These are phyloP conservation scores for Nematocida sp. DNA, from an alignment of 371 early-diverging fungal genomes.

Conservation along the genomic window DNA sequence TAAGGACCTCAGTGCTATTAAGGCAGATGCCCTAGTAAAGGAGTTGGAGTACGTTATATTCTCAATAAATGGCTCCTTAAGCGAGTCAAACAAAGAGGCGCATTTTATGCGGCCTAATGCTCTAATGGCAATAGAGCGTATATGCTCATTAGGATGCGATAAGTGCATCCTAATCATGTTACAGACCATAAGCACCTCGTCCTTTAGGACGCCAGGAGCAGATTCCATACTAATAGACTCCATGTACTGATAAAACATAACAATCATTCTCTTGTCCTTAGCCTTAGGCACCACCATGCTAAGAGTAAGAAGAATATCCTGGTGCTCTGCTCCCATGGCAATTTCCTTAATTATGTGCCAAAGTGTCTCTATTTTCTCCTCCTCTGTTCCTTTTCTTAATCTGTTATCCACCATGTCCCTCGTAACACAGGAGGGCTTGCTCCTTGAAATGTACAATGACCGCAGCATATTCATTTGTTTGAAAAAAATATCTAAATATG, in stretches of 20 bases:
- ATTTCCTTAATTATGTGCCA: slow-evolving; percentile 54
- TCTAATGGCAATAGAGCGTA: slow-evolving; percentile 85
- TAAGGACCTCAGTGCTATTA: slow-evolving; percentile 68
- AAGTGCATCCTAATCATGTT: slow-evolving; percentile 91
- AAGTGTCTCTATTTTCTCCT: slow-evolving; percentile 24
- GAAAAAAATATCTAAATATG: slow-evolving; percentile 23
- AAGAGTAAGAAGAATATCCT: slow-evolving; percentile 38
- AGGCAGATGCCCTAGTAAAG: slow-evolving; percentile 91
- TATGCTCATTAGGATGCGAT: slow-evolving; percentile 94
- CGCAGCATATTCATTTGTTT: slow-evolving; percentile 28
- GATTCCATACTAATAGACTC: slow-evolving; percentile 53
- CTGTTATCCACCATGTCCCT: slow-evolving; percentile 19
- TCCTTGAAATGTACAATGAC: slow-evolving; percentile 39
- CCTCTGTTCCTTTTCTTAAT: slow-evolving; percentile 28
- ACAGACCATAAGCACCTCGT: slow-evolving; percentile 60
- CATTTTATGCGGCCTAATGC: slow-evolving; percentile 85
- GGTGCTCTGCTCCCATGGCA: slow-evolving; percentile 47
- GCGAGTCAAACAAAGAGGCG: slow-evolving; percentile 70
- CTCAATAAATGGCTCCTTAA: slow-evolving; percentile 47
- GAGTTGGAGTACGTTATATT: slow-evolving; percentile 80
- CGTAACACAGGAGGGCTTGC: neutral
- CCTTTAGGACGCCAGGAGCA: slow-evolving; percentile 47
- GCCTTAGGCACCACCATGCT: slow-evolving; percentile 30
- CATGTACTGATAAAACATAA: slow-evolving; percentile 64
- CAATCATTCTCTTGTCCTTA: slow-evolving; percentile 62